A percentile compares a stretch with the other conserved stretches of the same genome.
Evolutionary conservation across 2,329 filamentous ascomycete species (phyloP).

Genomic region (Ophiostoma ips): DNA sequence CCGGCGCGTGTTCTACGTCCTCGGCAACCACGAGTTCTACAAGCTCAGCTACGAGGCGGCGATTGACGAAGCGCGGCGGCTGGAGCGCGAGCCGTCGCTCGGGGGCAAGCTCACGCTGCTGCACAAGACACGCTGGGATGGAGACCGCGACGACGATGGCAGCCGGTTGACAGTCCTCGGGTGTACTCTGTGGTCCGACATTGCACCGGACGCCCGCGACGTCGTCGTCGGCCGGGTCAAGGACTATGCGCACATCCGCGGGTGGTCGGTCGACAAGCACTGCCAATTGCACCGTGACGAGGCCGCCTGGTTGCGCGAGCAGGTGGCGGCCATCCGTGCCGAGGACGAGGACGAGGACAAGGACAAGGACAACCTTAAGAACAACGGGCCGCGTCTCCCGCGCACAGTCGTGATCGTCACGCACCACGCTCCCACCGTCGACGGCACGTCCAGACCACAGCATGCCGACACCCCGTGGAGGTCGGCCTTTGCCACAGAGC

Average conservation of each 20-base stretch:
- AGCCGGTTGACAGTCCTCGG: conserved; percentile 28
- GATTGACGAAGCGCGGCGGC: not conserved
- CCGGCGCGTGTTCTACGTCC: conserved; percentile 33
- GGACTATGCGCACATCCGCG: conserved; percentile 37
- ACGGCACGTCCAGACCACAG: conserved; percentile 27
- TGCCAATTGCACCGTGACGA: conserved; percentile 35
- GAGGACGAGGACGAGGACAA: no score
- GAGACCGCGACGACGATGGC: not conserved
- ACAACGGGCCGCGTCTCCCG: not conserved
- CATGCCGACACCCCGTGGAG: conserved; percentile 22
- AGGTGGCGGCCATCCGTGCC: not conserved
- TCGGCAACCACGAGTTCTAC: conserved; percentile 45
- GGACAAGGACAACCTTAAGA: no score
- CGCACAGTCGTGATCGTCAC: conserved; percentile 34
- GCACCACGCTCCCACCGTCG: conserved; percentile 36
- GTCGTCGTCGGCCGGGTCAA: conserved; percentile 31
- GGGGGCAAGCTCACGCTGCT: not conserved
- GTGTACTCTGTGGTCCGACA: conserved; percentile 42
- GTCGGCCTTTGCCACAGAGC: conserved; percentile 40
- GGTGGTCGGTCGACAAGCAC: conserved; percentile 36
- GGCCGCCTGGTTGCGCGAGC: conserved; percentile 23
- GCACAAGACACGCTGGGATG: conserved; percentile 3
- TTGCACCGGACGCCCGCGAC: conserved; percentile 25
- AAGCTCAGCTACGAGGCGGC: conserved; percentile 1
- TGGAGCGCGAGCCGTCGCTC: conserved; percentile 1